These are phyloP conservation scores for Stemphylium beticola DNA, from an alignment of 2,329 filamentous ascomycete genomes.

Conservation along the genomic window DNA sequence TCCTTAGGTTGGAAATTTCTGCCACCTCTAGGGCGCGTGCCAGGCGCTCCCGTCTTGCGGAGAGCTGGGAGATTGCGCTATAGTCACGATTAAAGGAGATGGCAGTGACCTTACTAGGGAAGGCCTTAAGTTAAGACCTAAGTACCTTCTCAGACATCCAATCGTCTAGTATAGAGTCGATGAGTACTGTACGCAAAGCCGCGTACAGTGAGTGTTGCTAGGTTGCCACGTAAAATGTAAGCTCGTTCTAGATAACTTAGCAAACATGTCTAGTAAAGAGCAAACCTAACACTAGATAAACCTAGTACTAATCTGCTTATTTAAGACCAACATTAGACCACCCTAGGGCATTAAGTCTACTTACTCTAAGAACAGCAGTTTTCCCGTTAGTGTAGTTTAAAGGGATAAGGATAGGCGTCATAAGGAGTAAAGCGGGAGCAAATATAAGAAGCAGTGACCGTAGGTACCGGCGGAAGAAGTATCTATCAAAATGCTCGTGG, in stretches of 20 bases:
- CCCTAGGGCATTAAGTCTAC: conserved; percentile 17
- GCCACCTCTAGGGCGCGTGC: conserved; percentile 5
- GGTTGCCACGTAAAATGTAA: conserved; percentile 12
- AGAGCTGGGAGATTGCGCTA: conserved; percentile 3
- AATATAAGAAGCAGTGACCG: conserved; percentile 16
- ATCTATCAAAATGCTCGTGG: conserved; percentile 14
- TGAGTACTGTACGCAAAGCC: conserved; percentile 13
- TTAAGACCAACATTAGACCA: conserved; percentile 23
- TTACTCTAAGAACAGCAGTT: conserved; percentile 9
- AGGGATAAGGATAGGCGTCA: conserved; percentile 17
- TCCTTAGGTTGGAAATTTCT: conserved; percentile 7
- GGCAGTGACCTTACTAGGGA: conserved; percentile 4
- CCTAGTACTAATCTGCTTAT: conserved; percentile 20
- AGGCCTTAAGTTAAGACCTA: conserved; percentile 11
- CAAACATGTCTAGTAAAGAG: conserved; percentile 13
- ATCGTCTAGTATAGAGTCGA: conserved; percentile 15
- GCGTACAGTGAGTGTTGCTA: neutral
- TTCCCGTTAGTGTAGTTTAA: conserved; percentile 20
- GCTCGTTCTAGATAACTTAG: conserved; percentile 19
- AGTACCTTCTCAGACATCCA: conserved; percentile 15
- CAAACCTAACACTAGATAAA: conserved; percentile 11
- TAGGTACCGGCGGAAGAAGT: conserved; percentile 22
- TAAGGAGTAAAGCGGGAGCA: conserved; percentile 11
- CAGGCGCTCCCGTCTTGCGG: neutral
- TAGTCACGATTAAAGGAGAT: conserved; percentile 17